Evolutionary conservation across 345 rosid species (phyloP).

Genomic region (Lenwebbia sp.): DNA sequence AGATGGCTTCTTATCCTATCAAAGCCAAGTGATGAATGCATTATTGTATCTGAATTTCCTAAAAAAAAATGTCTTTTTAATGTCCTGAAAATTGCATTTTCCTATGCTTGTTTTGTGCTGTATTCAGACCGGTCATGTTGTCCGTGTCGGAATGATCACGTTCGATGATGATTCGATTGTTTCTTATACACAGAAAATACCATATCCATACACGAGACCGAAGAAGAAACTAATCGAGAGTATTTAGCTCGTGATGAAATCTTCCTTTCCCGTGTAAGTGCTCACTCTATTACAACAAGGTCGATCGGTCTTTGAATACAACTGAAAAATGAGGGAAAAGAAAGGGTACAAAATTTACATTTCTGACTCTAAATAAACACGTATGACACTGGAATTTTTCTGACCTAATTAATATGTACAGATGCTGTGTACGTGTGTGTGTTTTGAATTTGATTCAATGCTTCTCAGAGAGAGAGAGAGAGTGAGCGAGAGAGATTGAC

Average conservation of each 20-base stretch:
- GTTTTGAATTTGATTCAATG: background rate
- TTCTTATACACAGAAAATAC: background rate
- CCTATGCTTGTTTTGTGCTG: background rate
- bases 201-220: background rate
- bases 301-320: background rate
- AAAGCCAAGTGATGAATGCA: constrained; percentile 25
- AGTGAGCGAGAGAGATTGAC: background rate
- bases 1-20: constrained; percentile 78
- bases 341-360: background rate
- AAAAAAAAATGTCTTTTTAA: background rate
- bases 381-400: background rate
- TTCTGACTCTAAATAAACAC: background rate
- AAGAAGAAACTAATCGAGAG: background rate
- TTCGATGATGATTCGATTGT: background rate
- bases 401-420: background rate
- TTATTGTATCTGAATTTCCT: background rate
- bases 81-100: background rate
- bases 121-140: background rate
- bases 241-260: background rate
- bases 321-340: background rate
- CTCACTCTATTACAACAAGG: background rate
- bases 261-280: background rate
- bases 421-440: background rate
- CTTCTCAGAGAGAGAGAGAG: background rate
- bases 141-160: background rate